Evolutionary conservation across 2,329 filamentous ascomycete genomes (phyloP).

Genomic region (Colletotrichum cereale): DNA sequence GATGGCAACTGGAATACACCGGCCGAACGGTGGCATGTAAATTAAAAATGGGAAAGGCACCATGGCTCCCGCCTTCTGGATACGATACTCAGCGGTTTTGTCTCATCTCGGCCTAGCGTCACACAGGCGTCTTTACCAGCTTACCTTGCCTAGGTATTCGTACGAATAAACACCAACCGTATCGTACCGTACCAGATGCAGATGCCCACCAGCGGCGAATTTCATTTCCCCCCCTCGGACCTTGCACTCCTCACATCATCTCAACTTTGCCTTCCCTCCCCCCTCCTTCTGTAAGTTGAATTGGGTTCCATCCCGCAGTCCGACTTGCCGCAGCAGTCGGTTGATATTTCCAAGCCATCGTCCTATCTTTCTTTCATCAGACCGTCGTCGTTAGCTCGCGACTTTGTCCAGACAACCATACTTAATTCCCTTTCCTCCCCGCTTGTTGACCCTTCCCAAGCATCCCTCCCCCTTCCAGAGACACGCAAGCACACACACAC

Average conservation of each 20-base stretch:
- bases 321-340: background rate
- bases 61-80: conserved; percentile 34
- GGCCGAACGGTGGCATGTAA: conserved; percentile 36
- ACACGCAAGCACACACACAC: background rate
- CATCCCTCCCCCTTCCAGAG: background rate
- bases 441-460: conserved; percentile 5
- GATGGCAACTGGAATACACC: conserved; percentile 12
- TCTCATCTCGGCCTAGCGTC: conserved; percentile 40
- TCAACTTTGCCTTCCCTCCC: conserved; percentile 18
- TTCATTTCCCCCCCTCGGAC: conserved; percentile 8
- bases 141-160: conserved; percentile 4
- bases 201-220: conserved; percentile 13
- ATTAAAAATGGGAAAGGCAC: conserved; percentile 40
- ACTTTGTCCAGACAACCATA: conserved; percentile 6
- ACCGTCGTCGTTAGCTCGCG: conserved; percentile 26
- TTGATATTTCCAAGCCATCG: conserved; percentile 17
- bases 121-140: conserved; percentile 32
- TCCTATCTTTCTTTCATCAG: background rate
- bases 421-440: background rate
- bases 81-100: conserved; percentile 37
- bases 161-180: background rate
- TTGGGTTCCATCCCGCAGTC: conserved; percentile 32
- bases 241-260: conserved; percentile 23
- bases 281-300: conserved; percentile 7
- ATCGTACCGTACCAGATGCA: background rate